phyloP scores from a whole-genome alignment of 768 basidiomycete species.

The Termitomyces sp. region DNA sequence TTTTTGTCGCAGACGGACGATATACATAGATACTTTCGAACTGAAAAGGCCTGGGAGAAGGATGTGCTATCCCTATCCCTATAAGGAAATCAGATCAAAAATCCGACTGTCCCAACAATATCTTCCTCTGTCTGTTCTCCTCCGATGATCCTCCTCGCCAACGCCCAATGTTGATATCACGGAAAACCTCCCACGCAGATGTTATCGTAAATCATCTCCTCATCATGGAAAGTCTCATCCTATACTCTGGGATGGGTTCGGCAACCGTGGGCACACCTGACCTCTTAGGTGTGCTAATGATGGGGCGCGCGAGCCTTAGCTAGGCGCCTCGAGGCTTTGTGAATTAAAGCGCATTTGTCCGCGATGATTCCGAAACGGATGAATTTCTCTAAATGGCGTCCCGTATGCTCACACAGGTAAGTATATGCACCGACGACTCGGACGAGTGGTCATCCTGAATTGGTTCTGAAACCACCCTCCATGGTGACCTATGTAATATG shows the following conservation, averaged over 20 bases:
- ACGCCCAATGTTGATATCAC: not conserved
- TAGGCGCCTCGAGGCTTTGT: not conserved
- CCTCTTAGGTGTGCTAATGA: not conserved
- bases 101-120: not conserved
- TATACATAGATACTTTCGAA: too few relatives aligned
- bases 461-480: too few relatives aligned
- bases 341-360: too few relatives aligned
- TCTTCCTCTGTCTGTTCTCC: too few relatives aligned
- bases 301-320: not conserved
- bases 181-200: constrained; percentile 7
- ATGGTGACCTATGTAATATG: too few relatives aligned
- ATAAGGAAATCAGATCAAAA: not conserved
- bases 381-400: not conserved
- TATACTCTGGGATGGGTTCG: not conserved
- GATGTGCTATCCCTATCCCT: too few relatives aligned
- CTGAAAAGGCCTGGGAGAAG: too few relatives aligned
- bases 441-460: not conserved
- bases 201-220: not conserved
- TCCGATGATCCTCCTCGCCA: not conserved
- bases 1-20: too few relatives aligned
- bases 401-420: too few relatives aligned
- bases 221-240: not conserved
- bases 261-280: not conserved
- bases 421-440: not conserved
- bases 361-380: not conserved